phyloP scores from a whole-genome alignment of 345 rosid species.

The Passiflora organensis region DNA sequence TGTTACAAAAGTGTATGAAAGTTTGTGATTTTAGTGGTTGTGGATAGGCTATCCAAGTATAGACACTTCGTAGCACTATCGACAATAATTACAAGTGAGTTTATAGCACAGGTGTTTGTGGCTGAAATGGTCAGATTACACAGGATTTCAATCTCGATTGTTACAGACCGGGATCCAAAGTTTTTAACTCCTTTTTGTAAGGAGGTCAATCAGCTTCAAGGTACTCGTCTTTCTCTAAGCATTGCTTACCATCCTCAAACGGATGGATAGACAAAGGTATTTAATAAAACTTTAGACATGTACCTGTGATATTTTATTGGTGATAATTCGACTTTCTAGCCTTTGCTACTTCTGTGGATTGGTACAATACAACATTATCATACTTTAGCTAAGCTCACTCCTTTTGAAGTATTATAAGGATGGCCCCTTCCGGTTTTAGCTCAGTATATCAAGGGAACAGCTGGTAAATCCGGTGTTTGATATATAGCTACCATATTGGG shows the following conservation, averaged over 20 bases:
- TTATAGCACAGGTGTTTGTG: background rate
- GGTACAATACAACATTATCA: background rate
- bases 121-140: background rate
- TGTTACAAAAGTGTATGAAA: fast-evolving
- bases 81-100: background rate
- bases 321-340: background rate
- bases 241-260: background rate
- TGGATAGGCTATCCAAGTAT: background rate
- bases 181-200: background rate
- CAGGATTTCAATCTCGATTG: background rate
- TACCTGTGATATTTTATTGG: background rate
- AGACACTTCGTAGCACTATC: background rate
- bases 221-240: fast-evolving
- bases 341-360: background rate
- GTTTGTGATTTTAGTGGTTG: background rate
- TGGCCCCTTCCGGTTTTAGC: background rate
- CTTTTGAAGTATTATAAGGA: background rate
- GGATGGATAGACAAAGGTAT: background rate
- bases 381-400: background rate
- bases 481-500: fast-evolving
- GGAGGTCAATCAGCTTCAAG: background rate
- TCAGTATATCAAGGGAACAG: background rate
- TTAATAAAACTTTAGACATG: background rate
- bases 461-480: background rate
- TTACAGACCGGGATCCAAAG: background rate